Conservation (phyloP, 208 protist species). For the Leishmania gerbilli region DNA sequence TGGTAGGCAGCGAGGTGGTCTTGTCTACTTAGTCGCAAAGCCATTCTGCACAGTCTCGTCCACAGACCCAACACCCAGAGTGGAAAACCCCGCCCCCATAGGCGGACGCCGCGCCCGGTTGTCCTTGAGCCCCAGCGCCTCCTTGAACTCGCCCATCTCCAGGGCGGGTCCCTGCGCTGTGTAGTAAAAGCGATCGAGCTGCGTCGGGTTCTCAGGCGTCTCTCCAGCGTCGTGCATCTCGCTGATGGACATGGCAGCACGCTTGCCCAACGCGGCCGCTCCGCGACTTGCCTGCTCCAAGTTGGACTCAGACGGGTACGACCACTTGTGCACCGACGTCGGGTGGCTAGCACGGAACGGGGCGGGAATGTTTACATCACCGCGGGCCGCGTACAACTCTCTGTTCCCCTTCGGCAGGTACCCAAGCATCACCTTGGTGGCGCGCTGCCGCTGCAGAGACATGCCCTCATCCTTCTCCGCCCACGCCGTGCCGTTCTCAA, state of each 20-base stretch:
- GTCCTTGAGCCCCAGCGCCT: conserved; percentile 86
- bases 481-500: conserved; percentile 83
- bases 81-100: conserved; percentile 68
- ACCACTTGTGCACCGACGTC: conserved; percentile 73
- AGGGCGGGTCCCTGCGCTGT: conserved; percentile 72
- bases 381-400: conserved; percentile 84
- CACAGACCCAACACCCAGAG: conserved; percentile 43
- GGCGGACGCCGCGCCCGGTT: conserved; percentile 65
- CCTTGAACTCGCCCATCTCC: conserved; percentile 86
- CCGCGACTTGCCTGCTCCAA: conserved; percentile 83
- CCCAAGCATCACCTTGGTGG: conserved; percentile 87
- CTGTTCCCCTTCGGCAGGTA: conserved; percentile 88
- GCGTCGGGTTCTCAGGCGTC: conserved; percentile 75
- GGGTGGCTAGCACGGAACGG: conserved; percentile 86
- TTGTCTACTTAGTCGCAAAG: conserved; percentile 31
- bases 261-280: conserved; percentile 78
- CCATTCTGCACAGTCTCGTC: conserved; percentile 12
- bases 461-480: conserved; percentile 87
- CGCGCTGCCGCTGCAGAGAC: conserved; percentile 84
- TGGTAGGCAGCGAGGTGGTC: neutral
- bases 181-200: conserved; percentile 88
- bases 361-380: conserved; percentile 79
- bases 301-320: conserved; percentile 78
- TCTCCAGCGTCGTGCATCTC: conserved; percentile 89
- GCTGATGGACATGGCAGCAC: conserved; percentile 80